Evolutionary conservation across 768 basidiomycete species (phyloP).

Genomic region (Mycena indigotica): DNA sequence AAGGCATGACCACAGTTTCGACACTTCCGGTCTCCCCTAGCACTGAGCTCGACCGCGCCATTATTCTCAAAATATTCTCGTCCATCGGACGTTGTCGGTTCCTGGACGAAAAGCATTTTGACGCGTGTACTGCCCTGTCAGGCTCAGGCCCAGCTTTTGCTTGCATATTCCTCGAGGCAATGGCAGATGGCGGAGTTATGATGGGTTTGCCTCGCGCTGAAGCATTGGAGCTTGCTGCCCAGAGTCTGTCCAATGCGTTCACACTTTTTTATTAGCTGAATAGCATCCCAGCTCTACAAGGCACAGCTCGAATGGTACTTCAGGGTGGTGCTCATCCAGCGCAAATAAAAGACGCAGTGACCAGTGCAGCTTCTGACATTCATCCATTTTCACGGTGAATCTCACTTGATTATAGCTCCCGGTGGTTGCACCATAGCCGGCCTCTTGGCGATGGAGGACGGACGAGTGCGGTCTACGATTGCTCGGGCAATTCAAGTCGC

Average conservation of each 20-base stretch:
- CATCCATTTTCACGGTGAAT: neutral
- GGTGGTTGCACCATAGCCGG: conserved; percentile 99
- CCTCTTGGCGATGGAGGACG: conserved; percentile 93
- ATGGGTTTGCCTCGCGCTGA: conserved; percentile 96
- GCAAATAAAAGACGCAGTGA: conserved; percentile 95
- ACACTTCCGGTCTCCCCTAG: conserved; percentile 57
- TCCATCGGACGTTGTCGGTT: conserved; percentile 95
- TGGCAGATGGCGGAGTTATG: conserved; percentile 99
- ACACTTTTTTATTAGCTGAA: neutral
- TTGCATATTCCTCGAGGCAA: conserved; percentile 94
- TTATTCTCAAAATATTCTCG: conserved; percentile 92
- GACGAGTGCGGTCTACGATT: conserved; percentile 89
- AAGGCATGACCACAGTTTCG: conserved; percentile 97
- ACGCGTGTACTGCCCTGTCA: conserved; percentile 95
- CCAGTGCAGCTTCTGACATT: conserved; percentile 87
- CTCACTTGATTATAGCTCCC: conserved; percentile 60
- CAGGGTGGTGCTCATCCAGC: conserved; percentile 91
- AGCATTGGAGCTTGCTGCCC: conserved; percentile 92
- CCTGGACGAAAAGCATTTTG: conserved; percentile 98
- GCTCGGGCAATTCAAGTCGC: conserved; percentile 94
- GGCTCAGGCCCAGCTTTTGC: conserved; percentile 98
- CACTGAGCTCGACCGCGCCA: conserved; percentile 61
- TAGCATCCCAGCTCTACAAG: conserved; percentile 79
- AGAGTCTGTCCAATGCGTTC: conserved; percentile 60
- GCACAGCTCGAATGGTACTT: conserved; percentile 93